These are phyloP conservation scores for Niebla homalea DNA, from an alignment of 495 filamentous ascomycete species.

Conservation along the genomic window DNA sequence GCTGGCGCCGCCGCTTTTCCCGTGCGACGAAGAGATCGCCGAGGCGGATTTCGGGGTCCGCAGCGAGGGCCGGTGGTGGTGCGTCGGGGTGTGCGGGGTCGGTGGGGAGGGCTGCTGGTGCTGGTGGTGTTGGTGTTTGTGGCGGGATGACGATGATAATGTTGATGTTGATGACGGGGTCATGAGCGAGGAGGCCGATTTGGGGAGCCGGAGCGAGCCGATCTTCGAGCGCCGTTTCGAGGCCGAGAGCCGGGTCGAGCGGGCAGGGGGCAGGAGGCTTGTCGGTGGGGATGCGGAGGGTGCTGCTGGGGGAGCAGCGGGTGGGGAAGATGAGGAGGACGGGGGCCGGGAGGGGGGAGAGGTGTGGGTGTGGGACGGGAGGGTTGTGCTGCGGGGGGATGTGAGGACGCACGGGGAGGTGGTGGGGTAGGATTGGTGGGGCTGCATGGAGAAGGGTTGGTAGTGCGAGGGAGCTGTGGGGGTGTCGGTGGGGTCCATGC, in stretches of 20 bases:
- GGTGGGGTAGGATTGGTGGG: conserved; percentile 24
- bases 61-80: conserved; percentile 19
- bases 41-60: conserved; percentile 19
- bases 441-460: background rate
- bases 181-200: background rate
- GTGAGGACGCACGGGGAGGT: background rate
- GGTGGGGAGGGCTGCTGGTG: background rate
- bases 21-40: conserved; percentile 13
- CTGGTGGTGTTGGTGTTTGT: background rate
- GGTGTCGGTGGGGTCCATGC: background rate
- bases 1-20: conserved; percentile 26
- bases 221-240: background rate
- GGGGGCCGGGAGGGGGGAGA: background rate
- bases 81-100: background rate
- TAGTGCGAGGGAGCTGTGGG: conserved; percentile 6
- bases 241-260: too few species aligned
- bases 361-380: conserved; percentile 1
- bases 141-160: too few species aligned
- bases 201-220: background rate
- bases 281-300: background rate
- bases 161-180: too few species aligned
- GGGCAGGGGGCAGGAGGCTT: background rate
- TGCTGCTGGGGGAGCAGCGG: background rate
- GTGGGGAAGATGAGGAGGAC: background rate
- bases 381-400: background rate